Conservation (phyloP, 495 filamentous ascomycete genomes). For the Letharia lupina region DNA sequence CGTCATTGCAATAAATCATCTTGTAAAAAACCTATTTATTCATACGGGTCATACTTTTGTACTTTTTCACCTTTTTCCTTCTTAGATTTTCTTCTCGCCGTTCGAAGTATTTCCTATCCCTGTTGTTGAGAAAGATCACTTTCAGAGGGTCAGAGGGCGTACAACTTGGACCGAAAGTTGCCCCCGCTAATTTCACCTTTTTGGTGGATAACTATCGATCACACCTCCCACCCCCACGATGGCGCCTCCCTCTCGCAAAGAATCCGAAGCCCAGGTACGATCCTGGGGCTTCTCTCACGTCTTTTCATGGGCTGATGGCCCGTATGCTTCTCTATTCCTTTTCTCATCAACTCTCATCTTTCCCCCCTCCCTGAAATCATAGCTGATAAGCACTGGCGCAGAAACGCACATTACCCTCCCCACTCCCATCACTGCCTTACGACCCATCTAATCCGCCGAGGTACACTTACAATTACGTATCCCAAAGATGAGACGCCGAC, state of each 20-base stretch:
- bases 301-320: constrained; percentile 74
- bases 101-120: too few relatives aligned
- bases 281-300: constrained; percentile 70
- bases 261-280: constrained; percentile 57
- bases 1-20: constrained; percentile 13
- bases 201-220: neutral
- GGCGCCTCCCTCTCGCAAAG: constrained; percentile 29
- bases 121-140: too few relatives aligned
- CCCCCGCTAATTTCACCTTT: neutral
- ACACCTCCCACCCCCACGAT: neutral
- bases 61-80: neutral
- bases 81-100: too few relatives aligned
- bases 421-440: constrained; percentile 63
- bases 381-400: constrained; percentile 22
- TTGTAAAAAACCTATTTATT: too few relatives aligned
- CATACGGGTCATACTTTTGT: neutral
- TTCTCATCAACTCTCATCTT: neutral
- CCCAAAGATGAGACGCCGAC: constrained; percentile 52
- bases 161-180: neutral
- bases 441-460: constrained; percentile 68
- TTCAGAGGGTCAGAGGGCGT: neutral
- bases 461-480: constrained; percentile 64
- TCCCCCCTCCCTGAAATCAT: neutral
- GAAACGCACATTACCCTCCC: constrained; percentile 65
- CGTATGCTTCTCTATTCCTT: constrained; percentile 37